A percentile compares a stretch with the other conserved stretches of the same genome.
Evolutionary conservation across 2,329 filamentous ascomycete species (phyloP).

Genomic region (Nemania sp.): DNA sequence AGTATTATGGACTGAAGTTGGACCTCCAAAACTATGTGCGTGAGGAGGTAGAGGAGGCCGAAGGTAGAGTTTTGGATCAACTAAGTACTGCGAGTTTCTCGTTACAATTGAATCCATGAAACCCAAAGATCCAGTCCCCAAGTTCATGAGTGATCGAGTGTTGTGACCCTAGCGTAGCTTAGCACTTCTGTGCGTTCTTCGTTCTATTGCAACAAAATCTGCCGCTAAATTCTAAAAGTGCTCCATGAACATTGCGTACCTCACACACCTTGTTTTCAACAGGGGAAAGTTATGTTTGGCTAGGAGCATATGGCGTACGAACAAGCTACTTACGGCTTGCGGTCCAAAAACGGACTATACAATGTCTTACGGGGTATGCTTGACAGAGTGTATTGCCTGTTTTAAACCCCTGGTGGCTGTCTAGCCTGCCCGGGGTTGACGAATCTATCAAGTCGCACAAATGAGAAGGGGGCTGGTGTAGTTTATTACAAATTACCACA

Average conservation of each 20-base stretch:
- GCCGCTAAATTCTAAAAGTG: background rate
- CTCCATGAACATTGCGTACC: background rate
- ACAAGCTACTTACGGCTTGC: too few relatives aligned
- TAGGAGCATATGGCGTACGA: too few relatives aligned
- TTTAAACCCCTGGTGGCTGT: too few relatives aligned
- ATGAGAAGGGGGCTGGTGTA: too few relatives aligned
- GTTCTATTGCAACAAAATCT: background rate
- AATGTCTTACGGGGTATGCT: too few relatives aligned
- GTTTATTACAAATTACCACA: too few relatives aligned
- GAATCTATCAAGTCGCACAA: too few relatives aligned
- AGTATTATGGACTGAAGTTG: slow-evolving; percentile 21
- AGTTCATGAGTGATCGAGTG: background rate
- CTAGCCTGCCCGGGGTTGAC: too few relatives aligned
- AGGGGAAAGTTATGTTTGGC: too few relatives aligned
- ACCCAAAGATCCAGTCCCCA: background rate
- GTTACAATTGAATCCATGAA: slow-evolving; percentile 22
- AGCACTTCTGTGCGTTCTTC: background rate
- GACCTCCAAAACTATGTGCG: slow-evolving; percentile 19
- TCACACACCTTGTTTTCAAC: too few relatives aligned
- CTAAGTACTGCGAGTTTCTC: slow-evolving; percentile 24
- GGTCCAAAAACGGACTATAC: too few relatives aligned
- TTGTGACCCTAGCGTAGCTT: background rate
- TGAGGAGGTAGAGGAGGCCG: slow-evolving; percentile 22
- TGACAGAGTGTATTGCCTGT: too few relatives aligned
- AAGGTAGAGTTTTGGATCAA: slow-evolving; percentile 21